Evolutionary conservation across 148 eudicot genomes (phyloP).

Genomic region (Rhododendron ovatum): DNA sequence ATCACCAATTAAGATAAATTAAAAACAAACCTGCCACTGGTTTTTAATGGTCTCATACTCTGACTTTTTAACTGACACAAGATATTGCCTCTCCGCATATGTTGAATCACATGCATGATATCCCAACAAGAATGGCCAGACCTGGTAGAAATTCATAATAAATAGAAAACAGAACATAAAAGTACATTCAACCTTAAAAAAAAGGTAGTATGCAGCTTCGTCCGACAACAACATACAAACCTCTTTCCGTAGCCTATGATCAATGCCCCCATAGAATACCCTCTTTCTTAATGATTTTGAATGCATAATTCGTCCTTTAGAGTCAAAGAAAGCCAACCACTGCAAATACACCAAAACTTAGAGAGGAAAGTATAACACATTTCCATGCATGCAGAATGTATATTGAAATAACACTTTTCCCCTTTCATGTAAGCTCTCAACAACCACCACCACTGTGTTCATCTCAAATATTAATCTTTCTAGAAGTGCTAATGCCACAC

Average conservation of each 20-base stretch:
- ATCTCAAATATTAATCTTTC: not conserved
- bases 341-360: conserved; percentile 35
- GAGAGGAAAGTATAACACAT: not conserved
- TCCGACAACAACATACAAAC: conserved; percentile 31
- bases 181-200: not conserved
- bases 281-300: conserved; percentile 66
- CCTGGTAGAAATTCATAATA: conserved; percentile 31
- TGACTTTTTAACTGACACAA: conserved; percentile 55
- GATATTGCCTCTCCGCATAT: conserved; percentile 85
- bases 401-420: not conserved
- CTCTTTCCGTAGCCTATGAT: conserved; percentile 68
- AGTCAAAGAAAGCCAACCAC: conserved; percentile 79
- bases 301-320: conserved; percentile 77
- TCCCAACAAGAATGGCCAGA: conserved; percentile 88
- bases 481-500: not conserved
- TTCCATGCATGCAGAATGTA: not conserved
- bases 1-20: not conserved
- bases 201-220: not conserved
- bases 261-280: conserved; percentile 90
- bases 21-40: conserved; percentile 82
- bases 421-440: not conserved
- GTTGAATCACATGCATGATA: conserved; percentile 76
- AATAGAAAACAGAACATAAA: not conserved
- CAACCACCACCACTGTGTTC: not conserved
- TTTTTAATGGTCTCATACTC: conserved; percentile 81